Percentiles rank a stretch among this genome's conserved stretches.
phyloP scores from a whole-genome alignment of 2,329 filamentous ascomycete species.

The Akanthomyces muscarius region DNA sequence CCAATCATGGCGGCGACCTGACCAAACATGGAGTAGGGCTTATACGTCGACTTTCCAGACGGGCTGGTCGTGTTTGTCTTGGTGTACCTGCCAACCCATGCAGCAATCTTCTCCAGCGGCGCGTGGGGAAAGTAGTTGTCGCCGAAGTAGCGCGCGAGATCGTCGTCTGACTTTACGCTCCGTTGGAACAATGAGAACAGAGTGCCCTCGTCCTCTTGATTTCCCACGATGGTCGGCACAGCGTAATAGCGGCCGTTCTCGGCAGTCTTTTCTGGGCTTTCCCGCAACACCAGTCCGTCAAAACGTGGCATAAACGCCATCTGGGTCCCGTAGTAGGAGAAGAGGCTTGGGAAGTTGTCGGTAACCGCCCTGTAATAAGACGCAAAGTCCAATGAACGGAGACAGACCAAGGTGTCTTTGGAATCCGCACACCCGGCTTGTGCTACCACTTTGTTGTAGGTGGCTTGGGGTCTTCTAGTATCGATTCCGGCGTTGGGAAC shows the following conservation, averaged over 20 bases:
- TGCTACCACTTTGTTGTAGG: slow-evolving; percentile 49
- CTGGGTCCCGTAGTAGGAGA: slow-evolving; percentile 64
- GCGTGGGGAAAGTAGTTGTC: slow-evolving; percentile 58
- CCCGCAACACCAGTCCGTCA: slow-evolving; percentile 59
- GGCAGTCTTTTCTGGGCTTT: slow-evolving; percentile 59
- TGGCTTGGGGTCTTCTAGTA: slow-evolving; percentile 47
- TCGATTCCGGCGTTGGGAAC: slow-evolving; percentile 51
- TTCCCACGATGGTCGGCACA: slow-evolving; percentile 56
- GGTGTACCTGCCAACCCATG: slow-evolving; percentile 60
- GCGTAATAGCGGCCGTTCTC: slow-evolving; percentile 44
- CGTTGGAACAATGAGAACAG: slow-evolving; percentile 66
- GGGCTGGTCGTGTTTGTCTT: slow-evolving; percentile 58
- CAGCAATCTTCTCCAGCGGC: slow-evolving; percentile 45
- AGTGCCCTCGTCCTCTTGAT: slow-evolving; percentile 78
- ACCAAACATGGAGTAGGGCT: slow-evolving; percentile 73
- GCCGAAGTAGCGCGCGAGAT: slow-evolving; percentile 59
- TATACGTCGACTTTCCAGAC: slow-evolving; percentile 62
- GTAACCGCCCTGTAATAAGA: slow-evolving; percentile 63
- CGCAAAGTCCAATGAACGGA: slow-evolving; percentile 4
- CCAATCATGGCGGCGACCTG: slow-evolving; percentile 71
- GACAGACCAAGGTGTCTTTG: slow-evolving; percentile 8
- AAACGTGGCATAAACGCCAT: slow-evolving; percentile 72
- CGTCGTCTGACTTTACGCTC: slow-evolving; percentile 59
- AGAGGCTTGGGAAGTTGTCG: slow-evolving; percentile 59
- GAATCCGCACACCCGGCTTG: slow-evolving; percentile 47